These are phyloP conservation scores for Saccharum spontaneum DNA, from an alignment of 176 grass and related monocot species.

Conservation along the genomic window DNA sequence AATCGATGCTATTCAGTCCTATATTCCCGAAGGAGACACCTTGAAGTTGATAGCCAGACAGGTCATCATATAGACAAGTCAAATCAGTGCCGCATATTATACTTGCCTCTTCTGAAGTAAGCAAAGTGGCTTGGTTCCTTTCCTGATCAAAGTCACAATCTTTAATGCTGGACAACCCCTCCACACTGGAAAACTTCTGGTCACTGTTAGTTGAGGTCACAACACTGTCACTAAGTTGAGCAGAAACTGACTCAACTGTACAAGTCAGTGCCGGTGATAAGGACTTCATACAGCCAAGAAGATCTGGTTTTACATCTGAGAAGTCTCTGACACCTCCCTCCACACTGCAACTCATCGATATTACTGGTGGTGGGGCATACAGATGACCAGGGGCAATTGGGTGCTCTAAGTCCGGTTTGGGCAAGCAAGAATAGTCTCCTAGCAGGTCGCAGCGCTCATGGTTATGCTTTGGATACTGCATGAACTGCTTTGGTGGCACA, in stretches of 20 bases:
- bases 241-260: constrained; percentile 68
- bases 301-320: constrained; percentile 62
- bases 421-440: constrained; percentile 79
- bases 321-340: constrained; percentile 46
- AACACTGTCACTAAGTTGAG: constrained; percentile 55
- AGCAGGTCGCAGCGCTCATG: constrained; percentile 66
- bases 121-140: constrained; percentile 31
- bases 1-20: constrained; percentile 62
- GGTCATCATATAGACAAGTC: constrained; percentile 57
- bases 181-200: constrained; percentile 45
- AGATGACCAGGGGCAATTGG: constrained; percentile 37
- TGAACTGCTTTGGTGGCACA: constrained; percentile 63
- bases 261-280: constrained; percentile 60
- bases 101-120: constrained; percentile 41
- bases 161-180: constrained; percentile 48
- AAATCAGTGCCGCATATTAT: constrained; percentile 50
- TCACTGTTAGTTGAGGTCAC: constrained; percentile 36
- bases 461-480: constrained; percentile 87
- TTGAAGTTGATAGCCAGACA: constrained; percentile 61
- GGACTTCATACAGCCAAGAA: constrained; percentile 58
- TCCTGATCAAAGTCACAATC: constrained; percentile 49
- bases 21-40: constrained; percentile 75
- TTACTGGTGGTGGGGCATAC: constrained; percentile 43
- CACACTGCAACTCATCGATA: constrained; percentile 52
- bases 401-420: constrained; percentile 60